Percentiles rank a stretch among this genome's conserved stretches.
Evolutionary conservation across 768 basidiomycete species (phyloP).

Genomic region (Collybiopsis luxurians): DNA sequence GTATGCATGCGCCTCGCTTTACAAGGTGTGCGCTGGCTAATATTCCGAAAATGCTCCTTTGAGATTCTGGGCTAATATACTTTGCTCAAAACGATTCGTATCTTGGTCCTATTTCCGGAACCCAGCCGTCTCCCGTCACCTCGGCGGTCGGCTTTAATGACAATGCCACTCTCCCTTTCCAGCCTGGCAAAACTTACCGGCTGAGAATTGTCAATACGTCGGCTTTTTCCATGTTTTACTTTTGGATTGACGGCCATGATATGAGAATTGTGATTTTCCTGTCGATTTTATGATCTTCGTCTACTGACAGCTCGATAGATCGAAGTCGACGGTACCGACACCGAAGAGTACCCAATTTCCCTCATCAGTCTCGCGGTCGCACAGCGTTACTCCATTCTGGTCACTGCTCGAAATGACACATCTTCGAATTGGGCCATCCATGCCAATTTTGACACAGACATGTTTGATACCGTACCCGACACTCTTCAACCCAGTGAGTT

Average conservation of each 20-base stretch:
- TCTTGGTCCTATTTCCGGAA: conserved; percentile 54
- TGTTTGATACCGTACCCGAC: conserved; percentile 84
- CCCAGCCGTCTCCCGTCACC: conserved; percentile 46
- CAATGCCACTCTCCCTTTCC: conserved; percentile 81
- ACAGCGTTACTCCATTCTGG: conserved; percentile 91
- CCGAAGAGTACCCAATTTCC: conserved; percentile 70
- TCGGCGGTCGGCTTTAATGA: conserved; percentile 79
- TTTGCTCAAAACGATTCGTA: conserved; percentile 76
- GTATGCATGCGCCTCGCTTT: conserved; percentile 31
- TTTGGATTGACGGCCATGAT: conserved; percentile 88
- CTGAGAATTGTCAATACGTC: conserved; percentile 85
- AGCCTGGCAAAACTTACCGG: conserved; percentile 87
- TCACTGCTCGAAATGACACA: conserved; percentile 87
- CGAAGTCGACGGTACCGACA: conserved; percentile 83
- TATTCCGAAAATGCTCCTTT: not conserved
- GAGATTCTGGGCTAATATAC: conserved; percentile 82
- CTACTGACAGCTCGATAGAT: conserved; percentile 30
- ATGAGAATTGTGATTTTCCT: conserved; percentile 51
- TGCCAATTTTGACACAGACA: conserved; percentile 84
- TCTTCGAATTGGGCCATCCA: conserved; percentile 85
- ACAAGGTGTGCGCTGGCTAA: not conserved
- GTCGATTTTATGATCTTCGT: not conserved
- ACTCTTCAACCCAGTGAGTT: conserved; percentile 70
- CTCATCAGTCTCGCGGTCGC: conserved; percentile 76
- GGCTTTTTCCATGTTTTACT: conserved; percentile 73